These are phyloP conservation scores for Oryza rufipogon DNA, from an alignment of 176 grass and related monocot genomes.

Conservation along the genomic window DNA sequence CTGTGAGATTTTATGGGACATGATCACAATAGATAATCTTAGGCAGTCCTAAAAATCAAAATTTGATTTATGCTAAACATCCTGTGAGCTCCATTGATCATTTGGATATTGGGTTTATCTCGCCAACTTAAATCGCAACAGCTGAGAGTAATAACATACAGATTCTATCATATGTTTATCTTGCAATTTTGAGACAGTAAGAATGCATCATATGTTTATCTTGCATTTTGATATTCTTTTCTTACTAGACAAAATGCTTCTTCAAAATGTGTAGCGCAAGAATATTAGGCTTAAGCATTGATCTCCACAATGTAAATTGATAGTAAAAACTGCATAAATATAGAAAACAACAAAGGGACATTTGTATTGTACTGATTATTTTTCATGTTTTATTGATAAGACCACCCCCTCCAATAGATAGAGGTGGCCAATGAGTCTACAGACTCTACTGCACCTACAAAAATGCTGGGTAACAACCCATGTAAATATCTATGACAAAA, in stretches of 20 bases:
- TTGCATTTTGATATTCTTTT: background rate
- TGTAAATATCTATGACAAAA: conserved; percentile 4
- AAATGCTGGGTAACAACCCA: conserved; percentile 31
- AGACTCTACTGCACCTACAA: conserved; percentile 35
- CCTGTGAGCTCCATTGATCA: background rate
- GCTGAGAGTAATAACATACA: background rate
- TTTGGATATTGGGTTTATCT: background rate
- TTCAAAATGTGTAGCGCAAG: background rate
- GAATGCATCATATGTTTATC: background rate
- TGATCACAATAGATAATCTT: background rate
- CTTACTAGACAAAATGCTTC: background rate
- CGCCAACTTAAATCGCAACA: background rate
- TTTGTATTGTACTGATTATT: background rate
- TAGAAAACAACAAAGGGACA: background rate
- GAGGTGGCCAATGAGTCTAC: conserved; percentile 1
- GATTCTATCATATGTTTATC: background rate
- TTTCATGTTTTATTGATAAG: conserved; percentile 38
- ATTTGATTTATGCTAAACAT: background rate
- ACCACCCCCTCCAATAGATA: conserved; percentile 30
- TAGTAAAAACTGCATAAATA: background rate
- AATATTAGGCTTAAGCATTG: background rate
- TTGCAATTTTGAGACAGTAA: background rate
- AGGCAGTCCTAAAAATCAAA: background rate
- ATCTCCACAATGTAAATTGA: background rate
- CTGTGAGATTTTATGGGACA: background rate